Base-by-base conservation (phyloP, 2,329 filamentous ascomycete genomes). In the Pezicula radicicola region DNA sequence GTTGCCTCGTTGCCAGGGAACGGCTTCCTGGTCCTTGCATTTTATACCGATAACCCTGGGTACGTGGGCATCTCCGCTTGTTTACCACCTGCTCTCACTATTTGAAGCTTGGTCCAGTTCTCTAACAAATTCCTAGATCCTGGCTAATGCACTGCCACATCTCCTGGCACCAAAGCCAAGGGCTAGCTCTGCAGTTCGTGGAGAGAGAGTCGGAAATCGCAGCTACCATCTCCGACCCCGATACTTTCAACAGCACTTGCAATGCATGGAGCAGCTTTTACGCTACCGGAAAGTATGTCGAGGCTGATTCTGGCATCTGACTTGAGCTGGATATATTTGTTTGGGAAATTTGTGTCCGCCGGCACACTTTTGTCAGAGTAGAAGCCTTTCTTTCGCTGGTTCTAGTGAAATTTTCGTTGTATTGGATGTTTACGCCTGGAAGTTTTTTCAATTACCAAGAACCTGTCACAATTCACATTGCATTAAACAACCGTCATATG, bases 121-220 rank as follows among this genome's bases (percentile, higher is more conserved):
- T 19, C 4, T 40, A 19, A 7, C 15, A 10, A 40, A n/a, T 40
- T 40, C 7, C 13, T 19, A 40, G 37, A 18, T 41, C 55, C 0
- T 57, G 55, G 55, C 33, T 57, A 16, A 43, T 48, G 41, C 63
- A 66, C 49, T 66, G 63, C 44, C 63, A 66, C 53, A 60, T 53
- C 18, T 6, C 60, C 60, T 47, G 61, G 60, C 79, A 82, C 59
- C 72, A 73, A 0, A 75, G 75, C 1, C 71, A 70, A 5, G 79
- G 79, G 4, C 71, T 81, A 47, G 67, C 78, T 15, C 53, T 73
- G 10, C 73, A 78, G 59, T 75, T 81, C 55, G 60, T 81, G 9
- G 73, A 68, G 45, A 52, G 59, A 3, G 58, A 60, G 12, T 53
- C 57, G n/a, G 60, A 67, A 28, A 61, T 66, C 1, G 28, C 36